phyloP scores from a whole-genome alignment of 495 filamentous ascomycete genomes.

The Penicillium lagena region DNA sequence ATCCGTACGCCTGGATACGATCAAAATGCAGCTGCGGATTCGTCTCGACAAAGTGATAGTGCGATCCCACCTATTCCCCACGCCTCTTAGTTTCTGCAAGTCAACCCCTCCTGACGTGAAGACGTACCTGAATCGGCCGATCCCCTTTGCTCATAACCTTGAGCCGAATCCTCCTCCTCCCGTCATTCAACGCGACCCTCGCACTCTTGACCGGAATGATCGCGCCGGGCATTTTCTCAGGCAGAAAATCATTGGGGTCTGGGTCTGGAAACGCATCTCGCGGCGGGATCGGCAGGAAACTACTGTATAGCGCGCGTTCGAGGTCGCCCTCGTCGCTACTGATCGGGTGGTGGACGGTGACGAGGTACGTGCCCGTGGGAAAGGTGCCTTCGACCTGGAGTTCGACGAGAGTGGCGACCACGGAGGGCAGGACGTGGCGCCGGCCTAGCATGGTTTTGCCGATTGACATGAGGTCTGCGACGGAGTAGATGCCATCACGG shows the following conservation, averaged over 20 bases:
- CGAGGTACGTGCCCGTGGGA: conserved; percentile 81
- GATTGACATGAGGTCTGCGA: conserved; percentile 87
- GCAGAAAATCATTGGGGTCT: conserved; percentile 54
- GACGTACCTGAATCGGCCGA: conserved; percentile 73
- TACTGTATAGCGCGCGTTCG: conserved; percentile 80
- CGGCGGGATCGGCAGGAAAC: conserved; percentile 80
- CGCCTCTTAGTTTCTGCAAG: neutral
- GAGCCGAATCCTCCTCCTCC: conserved; percentile 64
- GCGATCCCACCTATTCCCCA: conserved; percentile 65
- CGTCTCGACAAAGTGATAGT: conserved; percentile 94
- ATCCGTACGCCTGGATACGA: conserved; percentile 77
- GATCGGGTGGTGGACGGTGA: conserved; percentile 90
- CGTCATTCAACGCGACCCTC: conserved; percentile 63
- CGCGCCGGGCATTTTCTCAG: conserved; percentile 68
- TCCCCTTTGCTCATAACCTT: conserved; percentile 84
- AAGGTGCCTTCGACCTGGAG: conserved; percentile 96
- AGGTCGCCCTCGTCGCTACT: conserved; percentile 83
- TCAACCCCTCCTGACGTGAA: no score
- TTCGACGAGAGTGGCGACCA: conserved; percentile 67
- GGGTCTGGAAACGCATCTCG: conserved; percentile 57
- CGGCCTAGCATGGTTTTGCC: conserved; percentile 91
- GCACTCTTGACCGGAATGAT: conserved; percentile 64
- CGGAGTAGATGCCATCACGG: conserved; percentile 89
- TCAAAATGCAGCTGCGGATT: conserved; percentile 92
- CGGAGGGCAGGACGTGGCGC: conserved; percentile 83